These are phyloP conservation scores for Camellia lanceoleosa DNA, from an alignment of 148 eudicot species.

Conservation along the genomic window DNA sequence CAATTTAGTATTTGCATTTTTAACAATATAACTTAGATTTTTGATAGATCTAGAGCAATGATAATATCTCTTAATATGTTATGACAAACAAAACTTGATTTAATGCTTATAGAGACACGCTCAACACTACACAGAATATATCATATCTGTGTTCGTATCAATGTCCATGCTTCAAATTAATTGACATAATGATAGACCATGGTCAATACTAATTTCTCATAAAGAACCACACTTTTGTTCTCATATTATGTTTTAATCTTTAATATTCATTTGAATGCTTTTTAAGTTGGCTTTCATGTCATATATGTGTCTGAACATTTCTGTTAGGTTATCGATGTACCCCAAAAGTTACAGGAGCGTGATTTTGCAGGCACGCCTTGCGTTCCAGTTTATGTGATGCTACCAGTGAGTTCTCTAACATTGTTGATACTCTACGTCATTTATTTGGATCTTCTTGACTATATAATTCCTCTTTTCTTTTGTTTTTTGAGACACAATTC, in stretches of 20 bases:
- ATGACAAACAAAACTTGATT: not conserved
- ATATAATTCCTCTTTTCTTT: not conserved
- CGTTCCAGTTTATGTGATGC: slow-evolving; percentile 84
- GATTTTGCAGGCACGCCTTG: slow-evolving; percentile 83
- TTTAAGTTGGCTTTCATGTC: not conserved
- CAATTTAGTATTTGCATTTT: not conserved
- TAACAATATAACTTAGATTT: not conserved
- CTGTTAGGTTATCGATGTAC: slow-evolving; percentile 50
- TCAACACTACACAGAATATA: not conserved
- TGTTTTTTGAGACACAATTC: not conserved
- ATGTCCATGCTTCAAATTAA: not conserved
- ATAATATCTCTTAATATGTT: not conserved
- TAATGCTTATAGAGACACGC: not conserved
- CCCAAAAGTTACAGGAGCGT: slow-evolving; percentile 58
- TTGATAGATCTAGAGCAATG: not conserved
- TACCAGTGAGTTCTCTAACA: slow-evolving; percentile 58
- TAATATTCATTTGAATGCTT: not conserved
- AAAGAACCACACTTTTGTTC: not conserved
- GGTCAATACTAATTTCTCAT: not conserved
- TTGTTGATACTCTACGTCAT: not conserved
- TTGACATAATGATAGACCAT: not conserved
- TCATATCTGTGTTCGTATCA: not conserved
- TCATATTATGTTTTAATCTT: not conserved
- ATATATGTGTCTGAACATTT: not conserved
- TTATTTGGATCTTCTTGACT: not conserved